Evolutionary conservation across 169 alveolate species (phyloP).

Genomic region (Theileria luwenshuni): DNA sequence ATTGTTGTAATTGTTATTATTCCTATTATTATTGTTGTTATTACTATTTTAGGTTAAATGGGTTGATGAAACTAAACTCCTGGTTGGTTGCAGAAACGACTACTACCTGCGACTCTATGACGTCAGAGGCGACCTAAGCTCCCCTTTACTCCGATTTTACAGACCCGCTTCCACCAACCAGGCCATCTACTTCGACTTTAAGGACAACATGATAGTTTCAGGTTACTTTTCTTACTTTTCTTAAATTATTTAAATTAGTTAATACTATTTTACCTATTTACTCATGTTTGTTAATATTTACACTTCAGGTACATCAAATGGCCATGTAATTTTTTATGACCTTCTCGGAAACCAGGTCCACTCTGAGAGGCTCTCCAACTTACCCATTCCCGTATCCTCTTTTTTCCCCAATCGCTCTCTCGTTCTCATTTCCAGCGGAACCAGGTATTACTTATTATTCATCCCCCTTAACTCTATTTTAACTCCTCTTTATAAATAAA

Average conservation of each 20-base stretch:
- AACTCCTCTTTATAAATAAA: too few relatives aligned
- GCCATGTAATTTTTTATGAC: constrained; percentile 11
- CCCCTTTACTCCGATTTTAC: constrained; percentile 31
- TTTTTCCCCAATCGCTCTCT: constrained; percentile 9
- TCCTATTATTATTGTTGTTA: background rate
- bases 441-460: constrained; percentile 9
- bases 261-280: background rate
- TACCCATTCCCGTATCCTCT: constrained; percentile 18
- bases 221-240: constrained; percentile 20
- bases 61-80: constrained; percentile 24
- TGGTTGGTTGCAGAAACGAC: constrained; percentile 61
- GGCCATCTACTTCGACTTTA: constrained; percentile 37
- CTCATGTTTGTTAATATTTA: background rate
- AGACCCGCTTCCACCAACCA: constrained; percentile 53
- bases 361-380: background rate
- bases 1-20: background rate
- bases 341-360: background rate
- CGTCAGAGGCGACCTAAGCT: constrained; percentile 29
- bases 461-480: too few relatives aligned
- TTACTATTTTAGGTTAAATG: constrained; percentile 32
- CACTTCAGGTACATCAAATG: constrained; percentile 13
- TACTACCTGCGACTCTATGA: constrained; percentile 44
- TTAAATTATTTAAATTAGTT: background rate
- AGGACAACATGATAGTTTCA: constrained; percentile 29
- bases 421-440: constrained; percentile 15